Base-by-base conservation (phyloP, 192 early-diverging fungal species). In the Backusella sp. region DNA sequence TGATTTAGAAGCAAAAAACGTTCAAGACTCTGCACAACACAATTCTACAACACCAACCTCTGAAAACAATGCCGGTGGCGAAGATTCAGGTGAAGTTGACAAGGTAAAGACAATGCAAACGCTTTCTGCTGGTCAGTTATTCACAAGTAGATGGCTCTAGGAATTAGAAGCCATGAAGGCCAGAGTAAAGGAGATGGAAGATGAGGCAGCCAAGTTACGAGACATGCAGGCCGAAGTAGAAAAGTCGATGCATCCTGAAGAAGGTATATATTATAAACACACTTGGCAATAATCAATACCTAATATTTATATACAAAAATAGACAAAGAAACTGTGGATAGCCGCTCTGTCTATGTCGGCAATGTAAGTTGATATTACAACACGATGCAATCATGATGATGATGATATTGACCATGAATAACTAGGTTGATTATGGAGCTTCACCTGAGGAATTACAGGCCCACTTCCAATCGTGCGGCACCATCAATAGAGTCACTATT, bases 401-500 rank as follows among this genome's bases (percentile, higher is more conserved):
- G 28, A 68, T 21, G 44, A n/a, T n/a, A 75, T 49, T 28, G 36
- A 41, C 17, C 0, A 19, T 23, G 26, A 15, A 39, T 39, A 26
- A 52, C 17, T 62, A 91, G 88, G 90, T 98, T 32, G 98, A 99
- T 82, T 99, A 98, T 85, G 86, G 84, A 49, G 86, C 95, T 30
- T 96, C 96, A 68, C 96, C 98, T 19, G 97, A 98, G 76, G 95
- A 98, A 74, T 87, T 99, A 37, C 96, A 98, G 80, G 91, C 90
- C 37, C 96, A 97, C 77, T 99, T 99, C 75, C 92, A 96, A 83
- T 88, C 94, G 8, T 97, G 96, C 82, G 97, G 98, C 21, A 92
- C 92, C 21, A 97, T 99, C 81, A 99, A 97, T 81, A 89, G 98
- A 30, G 95, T 98, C 9, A 99, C 97, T 14, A 98, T 98, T 74